Conservation (phyloP, 306 rosid species). For the Potentilla sterilis region DNA sequence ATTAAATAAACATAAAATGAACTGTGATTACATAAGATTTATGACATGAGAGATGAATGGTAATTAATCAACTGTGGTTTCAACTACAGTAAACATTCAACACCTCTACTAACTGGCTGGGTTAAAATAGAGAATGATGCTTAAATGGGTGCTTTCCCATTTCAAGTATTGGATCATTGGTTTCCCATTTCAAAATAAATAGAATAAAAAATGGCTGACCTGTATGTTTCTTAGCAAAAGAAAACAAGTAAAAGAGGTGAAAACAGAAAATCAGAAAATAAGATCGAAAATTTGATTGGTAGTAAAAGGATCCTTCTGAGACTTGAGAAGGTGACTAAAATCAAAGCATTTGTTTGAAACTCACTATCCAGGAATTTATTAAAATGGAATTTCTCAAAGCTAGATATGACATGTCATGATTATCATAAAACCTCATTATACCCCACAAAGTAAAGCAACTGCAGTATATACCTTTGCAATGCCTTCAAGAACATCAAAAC, state of each 20-base stretch:
- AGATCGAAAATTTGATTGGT: neutral
- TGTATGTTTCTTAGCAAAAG: neutral
- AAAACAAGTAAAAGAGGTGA: neutral
- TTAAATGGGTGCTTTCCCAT: neutral
- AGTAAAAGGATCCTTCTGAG: neutral
- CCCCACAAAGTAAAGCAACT: neutral
- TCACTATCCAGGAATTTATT: neutral
- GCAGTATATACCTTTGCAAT: conserved; percentile 59
- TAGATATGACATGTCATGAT: neutral
- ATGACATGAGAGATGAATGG: neutral
- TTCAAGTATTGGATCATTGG: neutral
- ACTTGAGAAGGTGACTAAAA: neutral
- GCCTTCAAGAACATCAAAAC: conserved; percentile 90
- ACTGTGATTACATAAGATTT: neutral
- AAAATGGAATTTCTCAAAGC: neutral
- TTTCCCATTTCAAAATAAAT: neutral
- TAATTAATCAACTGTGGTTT: neutral
- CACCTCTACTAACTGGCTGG: neutral
- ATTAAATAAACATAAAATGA: too few species aligned
- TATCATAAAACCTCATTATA: conserved; percentile 6
- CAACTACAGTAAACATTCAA: conserved; percentile 1
- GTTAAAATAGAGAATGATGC: neutral
- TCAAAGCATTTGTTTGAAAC: neutral
- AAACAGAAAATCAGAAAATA: neutral
- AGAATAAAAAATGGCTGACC: neutral